Percentiles rank a stretch among this genome's conserved stretches.
These are phyloP conservation scores for Fusarium kyushuense DNA, from an alignment of 2,329 filamentous ascomycete species.

Conservation along the genomic window DNA sequence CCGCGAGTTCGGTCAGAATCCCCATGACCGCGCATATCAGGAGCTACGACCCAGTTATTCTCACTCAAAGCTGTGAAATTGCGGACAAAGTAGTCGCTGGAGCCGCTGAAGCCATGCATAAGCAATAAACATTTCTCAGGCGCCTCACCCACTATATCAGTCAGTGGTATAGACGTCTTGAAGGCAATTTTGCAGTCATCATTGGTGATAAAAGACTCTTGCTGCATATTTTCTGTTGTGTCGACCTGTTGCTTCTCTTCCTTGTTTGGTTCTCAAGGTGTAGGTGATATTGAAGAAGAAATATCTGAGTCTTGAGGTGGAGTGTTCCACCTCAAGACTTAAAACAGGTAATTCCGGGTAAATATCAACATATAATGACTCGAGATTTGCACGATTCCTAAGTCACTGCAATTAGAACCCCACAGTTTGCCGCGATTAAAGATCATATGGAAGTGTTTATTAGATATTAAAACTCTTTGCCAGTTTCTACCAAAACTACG, in stretches of 20 bases:
- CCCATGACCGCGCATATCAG: constrained; percentile 48
- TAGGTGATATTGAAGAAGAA: background rate
- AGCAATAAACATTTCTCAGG: constrained; percentile 41
- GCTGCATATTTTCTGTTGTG: constrained; percentile 29
- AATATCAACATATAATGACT: background rate
- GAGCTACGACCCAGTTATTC: constrained; percentile 43
- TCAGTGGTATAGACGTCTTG: constrained; percentile 40
- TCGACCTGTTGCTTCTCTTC: background rate
- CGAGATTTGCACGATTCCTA: background rate
- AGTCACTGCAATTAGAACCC: background rate
- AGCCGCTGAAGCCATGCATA: constrained; percentile 49
- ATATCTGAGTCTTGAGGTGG: constrained; percentile 9
- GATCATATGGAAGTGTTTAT: background rate
- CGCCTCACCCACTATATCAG: constrained; percentile 9
- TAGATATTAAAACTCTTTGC: background rate
- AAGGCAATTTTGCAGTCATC: constrained; percentile 46
- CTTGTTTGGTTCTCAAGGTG: background rate
- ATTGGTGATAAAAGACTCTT: constrained; percentile 36
- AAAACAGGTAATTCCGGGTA: background rate
- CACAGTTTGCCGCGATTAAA: background rate
- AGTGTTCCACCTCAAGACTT: background rate
- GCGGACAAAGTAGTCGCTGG: constrained; percentile 46
- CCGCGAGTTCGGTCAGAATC: constrained; percentile 39
- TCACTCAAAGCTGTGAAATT: constrained; percentile 40
- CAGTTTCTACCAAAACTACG: too few species aligned